Percentiles rank a stretch among this genome's conserved stretches.
Evolutionary conservation across 1,139 yeast genomes (phyloP).

Genomic region (Geotrichum histeridarum): DNA sequence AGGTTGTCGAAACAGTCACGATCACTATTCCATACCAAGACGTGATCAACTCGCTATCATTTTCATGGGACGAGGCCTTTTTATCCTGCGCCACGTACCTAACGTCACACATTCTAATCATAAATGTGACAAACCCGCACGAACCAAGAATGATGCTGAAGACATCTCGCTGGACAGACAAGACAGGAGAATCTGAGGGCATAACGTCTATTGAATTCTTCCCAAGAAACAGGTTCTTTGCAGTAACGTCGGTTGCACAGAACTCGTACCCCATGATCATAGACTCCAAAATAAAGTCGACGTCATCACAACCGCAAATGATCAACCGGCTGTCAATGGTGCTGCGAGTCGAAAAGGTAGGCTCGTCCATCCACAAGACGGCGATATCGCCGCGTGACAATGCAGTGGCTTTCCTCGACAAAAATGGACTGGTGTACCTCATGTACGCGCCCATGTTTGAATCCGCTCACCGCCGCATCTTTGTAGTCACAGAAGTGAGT

Average conservation of each 20-base stretch:
- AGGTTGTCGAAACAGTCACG: slow-evolving; percentile 51
- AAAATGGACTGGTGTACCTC: slow-evolving; percentile 69
- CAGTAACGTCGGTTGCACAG: slow-evolving; percentile 56
- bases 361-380: slow-evolving; percentile 66
- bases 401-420: slow-evolving; percentile 72
- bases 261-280: slow-evolving; percentile 53
- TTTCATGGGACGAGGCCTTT: slow-evolving; percentile 66
- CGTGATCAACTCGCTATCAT: slow-evolving; percentile 67
- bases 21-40: slow-evolving; percentile 82
- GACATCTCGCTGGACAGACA: slow-evolving; percentile 55
- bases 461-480: slow-evolving; percentile 53
- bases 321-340: slow-evolving; percentile 32
- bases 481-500: slow-evolving; percentile 71
- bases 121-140: slow-evolving; percentile 56
- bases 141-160: slow-evolving; percentile 71
- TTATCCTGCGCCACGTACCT: slow-evolving; percentile 77
- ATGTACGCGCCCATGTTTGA: slow-evolving; percentile 56
- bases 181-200: slow-evolving; percentile 69
- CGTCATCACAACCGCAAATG: slow-evolving; percentile 33
- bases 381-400: slow-evolving; percentile 74
- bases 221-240: slow-evolving; percentile 52
- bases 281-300: slow-evolving; percentile 48
- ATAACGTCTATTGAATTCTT: slow-evolving; percentile 77
- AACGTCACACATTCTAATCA: slow-evolving; percentile 73
- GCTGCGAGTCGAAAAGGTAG: slow-evolving; percentile 70